These are phyloP conservation scores for Globisporangium apiculatum DNA, from an alignment of 352 stramenopile species.

Conservation along the genomic window DNA sequence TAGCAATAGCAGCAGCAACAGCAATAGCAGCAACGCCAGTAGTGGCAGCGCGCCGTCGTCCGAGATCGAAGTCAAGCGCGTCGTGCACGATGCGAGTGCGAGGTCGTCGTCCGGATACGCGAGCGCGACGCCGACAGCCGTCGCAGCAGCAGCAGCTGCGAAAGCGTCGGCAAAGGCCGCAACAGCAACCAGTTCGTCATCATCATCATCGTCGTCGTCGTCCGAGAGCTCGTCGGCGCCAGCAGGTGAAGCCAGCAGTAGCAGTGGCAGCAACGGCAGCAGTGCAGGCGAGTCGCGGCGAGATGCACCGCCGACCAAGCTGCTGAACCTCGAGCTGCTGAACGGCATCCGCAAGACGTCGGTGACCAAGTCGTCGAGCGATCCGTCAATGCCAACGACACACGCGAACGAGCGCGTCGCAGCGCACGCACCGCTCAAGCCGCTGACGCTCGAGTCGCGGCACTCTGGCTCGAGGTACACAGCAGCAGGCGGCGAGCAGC, in stretches of 20 bases:
- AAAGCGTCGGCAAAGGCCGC: background rate
- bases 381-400: constrained; percentile 12
- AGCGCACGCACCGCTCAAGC: constrained; percentile 24
- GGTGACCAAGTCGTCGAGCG: constrained; percentile 28
- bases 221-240: background rate
- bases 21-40: constrained; percentile 7
- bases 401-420: constrained; percentile 12
- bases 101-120: constrained; percentile 8
- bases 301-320: constrained; percentile 25
- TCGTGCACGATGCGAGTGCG: constrained; percentile 16
- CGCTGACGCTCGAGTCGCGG: constrained; percentile 27
- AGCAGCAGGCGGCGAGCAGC: background rate
- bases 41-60: constrained; percentile 1
- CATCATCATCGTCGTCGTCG: background rate
- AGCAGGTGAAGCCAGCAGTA: background rate
- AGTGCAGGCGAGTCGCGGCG: constrained; percentile 7
- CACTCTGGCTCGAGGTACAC: constrained; percentile 15
- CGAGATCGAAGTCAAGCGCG: constrained; percentile 34
- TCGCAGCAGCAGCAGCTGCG: constrained; percentile 7
- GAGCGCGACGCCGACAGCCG: constrained; percentile 3
- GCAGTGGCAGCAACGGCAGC: background rate
- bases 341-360: constrained; percentile 30
- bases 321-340: constrained; percentile 35
- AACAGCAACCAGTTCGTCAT: background rate
- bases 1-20: background rate